Conservation (phyloP, 345 rosid species). For the Tarenaya hassleriana region DNA sequence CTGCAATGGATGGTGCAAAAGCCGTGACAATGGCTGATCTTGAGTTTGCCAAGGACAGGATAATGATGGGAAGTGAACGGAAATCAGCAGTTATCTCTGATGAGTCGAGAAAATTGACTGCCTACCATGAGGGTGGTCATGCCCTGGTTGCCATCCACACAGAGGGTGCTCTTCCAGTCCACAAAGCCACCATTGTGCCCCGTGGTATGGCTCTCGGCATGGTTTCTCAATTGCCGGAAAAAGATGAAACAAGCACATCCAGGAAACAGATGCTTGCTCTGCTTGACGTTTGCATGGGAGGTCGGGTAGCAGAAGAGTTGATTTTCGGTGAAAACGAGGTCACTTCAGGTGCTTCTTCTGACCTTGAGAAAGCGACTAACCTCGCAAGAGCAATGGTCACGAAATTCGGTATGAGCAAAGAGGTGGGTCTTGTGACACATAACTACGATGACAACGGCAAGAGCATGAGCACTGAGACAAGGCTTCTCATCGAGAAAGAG, state of each 20-base stretch:
- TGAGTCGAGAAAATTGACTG: slow-evolving; percentile 90
- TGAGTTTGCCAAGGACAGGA: slow-evolving; percentile 93
- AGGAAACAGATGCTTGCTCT: slow-evolving; percentile 64
- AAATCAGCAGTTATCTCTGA: slow-evolving; percentile 98
- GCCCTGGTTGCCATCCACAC: slow-evolving; percentile 76
- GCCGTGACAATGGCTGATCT: slow-evolving; percentile 84
- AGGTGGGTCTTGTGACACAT: slow-evolving; percentile 56
- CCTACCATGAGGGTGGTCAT: slow-evolving; percentile 97
- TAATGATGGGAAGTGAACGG: slow-evolving; percentile 96
- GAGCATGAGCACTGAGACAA: slow-evolving; percentile 79
- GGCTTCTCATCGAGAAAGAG: slow-evolving; percentile 66
- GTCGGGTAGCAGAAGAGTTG: slow-evolving; percentile 73
- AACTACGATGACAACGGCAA: slow-evolving; percentile 55
- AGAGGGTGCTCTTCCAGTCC: slow-evolving; percentile 69
- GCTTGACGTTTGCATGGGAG: slow-evolving; percentile 71
- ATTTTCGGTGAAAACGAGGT: slow-evolving; percentile 69
- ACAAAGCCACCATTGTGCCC: slow-evolving; percentile 61
- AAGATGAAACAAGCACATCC: slow-evolving; percentile 56
- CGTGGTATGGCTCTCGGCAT: slow-evolving; percentile 83
- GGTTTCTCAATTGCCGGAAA: slow-evolving; percentile 63
- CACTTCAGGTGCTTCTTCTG: slow-evolving; percentile 72
- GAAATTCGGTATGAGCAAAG: slow-evolving; percentile 64
- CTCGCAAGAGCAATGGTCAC: slow-evolving; percentile 53
- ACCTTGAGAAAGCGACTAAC: slow-evolving; percentile 56
- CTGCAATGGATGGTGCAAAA: slow-evolving; percentile 86